These are phyloP conservation scores for Galerina sulciceps DNA, from an alignment of 768 basidiomycete genomes.

Conservation along the genomic window DNA sequence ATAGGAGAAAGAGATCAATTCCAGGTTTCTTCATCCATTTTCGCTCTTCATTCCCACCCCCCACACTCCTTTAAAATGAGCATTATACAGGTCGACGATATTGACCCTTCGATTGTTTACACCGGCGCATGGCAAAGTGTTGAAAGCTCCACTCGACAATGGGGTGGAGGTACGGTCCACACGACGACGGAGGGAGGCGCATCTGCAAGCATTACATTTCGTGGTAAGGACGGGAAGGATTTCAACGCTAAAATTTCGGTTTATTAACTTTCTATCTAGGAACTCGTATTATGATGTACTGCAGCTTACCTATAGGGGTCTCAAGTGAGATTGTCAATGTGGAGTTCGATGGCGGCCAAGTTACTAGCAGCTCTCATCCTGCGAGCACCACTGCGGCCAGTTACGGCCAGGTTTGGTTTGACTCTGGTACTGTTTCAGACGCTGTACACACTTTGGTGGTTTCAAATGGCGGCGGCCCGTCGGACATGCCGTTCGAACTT, in stretches of 20 bases:
- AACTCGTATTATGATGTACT: not conserved
- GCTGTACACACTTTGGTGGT: not conserved
- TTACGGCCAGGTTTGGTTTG: not conserved
- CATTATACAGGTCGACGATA: not conserved
- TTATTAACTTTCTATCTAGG: not conserved
- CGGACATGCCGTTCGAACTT: not conserved
- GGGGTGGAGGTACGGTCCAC: constrained; percentile 1
- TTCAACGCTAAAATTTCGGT: not conserved
- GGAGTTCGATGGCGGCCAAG: not conserved
- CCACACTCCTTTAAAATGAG: not conserved
- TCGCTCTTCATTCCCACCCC: not conserved
- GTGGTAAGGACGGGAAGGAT: not conserved
- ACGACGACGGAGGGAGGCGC: not conserved
- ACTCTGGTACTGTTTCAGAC: not conserved
- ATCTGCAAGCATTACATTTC: not conserved
- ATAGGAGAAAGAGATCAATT: not conserved
- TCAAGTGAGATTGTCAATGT: not conserved
- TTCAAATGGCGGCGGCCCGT: not conserved
- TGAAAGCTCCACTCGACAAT: not conserved
- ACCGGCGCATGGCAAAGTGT: not conserved
- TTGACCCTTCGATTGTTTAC: not conserved
- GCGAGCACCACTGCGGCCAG: not conserved
- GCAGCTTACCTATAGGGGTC: not conserved
- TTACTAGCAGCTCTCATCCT: no score
- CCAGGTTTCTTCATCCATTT: not conserved